Base-by-base conservation (phyloP, 306 rosid species). In the Elaeagnus macrophylla region DNA sequence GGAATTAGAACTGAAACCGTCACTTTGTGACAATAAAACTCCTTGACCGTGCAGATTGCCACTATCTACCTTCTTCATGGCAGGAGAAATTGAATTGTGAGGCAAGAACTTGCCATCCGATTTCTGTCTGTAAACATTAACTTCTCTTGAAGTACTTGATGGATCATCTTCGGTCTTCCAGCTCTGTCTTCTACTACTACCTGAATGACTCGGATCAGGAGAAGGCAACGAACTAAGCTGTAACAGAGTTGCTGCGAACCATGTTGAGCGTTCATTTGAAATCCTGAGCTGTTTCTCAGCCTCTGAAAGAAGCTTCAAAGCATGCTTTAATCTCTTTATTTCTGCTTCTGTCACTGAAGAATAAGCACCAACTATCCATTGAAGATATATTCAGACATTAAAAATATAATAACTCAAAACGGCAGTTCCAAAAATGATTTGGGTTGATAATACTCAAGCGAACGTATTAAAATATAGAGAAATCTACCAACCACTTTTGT, bases 221-320 rank as follows among this genome's bases (percentile, higher is more conserved):
- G 95, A 91, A 69, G 95, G 70, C 62, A 81, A 55, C 43, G 94
- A 87, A 68, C 99, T 94, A 69, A 91, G 99, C 65, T 87, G 99
- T 54, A 91, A 80, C 9, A 91, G 83, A 35, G 99, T 84, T 6
- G 95, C 99, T 46, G 96, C 82, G 79, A 91, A 87, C 99, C 96
- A 91, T 37, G 99, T 91, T 43, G 96, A 82, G 59, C 95, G 95
- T 69, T 87, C 99, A 69, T 83, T 84, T 64, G 99, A 91, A 69
- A 83, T 75, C 67, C 99, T 80, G 18, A 87, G 76, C 81, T 82
- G 99, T 73, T 91, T 91, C 75, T 84, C 94, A 13, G 99, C 89
- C 79, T 82, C 96, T 19, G 96, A 80, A 73, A 91, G 99, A 81
- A 87, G 89, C 85, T 77, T 91, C 79, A 87, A 68, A 71, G 99